Evolutionary conservation across 2,329 filamentous ascomycete genomes (phyloP).

Genomic region (Fusarium udum): DNA sequence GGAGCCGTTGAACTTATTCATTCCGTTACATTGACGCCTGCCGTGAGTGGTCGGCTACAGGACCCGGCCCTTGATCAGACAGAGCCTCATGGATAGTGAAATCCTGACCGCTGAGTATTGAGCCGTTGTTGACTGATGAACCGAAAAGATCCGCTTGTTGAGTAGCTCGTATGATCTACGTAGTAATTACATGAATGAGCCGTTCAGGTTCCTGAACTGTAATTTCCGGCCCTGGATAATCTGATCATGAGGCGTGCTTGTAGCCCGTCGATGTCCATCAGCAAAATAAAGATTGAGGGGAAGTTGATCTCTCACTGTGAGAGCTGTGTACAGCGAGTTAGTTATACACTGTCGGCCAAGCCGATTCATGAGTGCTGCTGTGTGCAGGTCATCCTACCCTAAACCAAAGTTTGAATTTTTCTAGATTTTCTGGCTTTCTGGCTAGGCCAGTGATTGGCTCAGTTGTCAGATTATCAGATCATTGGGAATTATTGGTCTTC

Average conservation of each 20-base stretch:
- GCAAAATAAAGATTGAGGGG: neutral
- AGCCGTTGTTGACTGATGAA: neutral
- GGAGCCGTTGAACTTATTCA: slow-evolving; percentile 2
- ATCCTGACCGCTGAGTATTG: slow-evolving; percentile 4
- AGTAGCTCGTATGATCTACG: slow-evolving; percentile 33
- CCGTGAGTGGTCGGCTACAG: slow-evolving; percentile 9
- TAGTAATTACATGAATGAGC: neutral
- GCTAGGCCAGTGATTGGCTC: neutral
- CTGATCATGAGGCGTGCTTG: slow-evolving; percentile 7
- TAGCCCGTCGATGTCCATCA: neutral
- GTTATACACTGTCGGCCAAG: slow-evolving; percentile 5
- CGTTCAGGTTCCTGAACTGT: neutral
- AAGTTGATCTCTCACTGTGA: slow-evolving; percentile 16
- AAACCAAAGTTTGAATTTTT: slow-evolving; percentile 1
- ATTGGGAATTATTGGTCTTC: neutral
- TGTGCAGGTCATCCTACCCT: slow-evolving; percentile 13
- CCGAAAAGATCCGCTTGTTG: slow-evolving; percentile 18
- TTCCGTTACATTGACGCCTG: slow-evolving; percentile 6
- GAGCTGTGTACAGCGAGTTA: neutral
- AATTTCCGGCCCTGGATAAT: neutral
- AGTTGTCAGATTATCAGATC: neutral
- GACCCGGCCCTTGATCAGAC: slow-evolving; percentile 14
- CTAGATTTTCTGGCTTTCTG: slow-evolving; percentile 2
- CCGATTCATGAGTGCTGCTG: neutral
- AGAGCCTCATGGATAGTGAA: slow-evolving; percentile 27